Evolutionary conservation across 2,329 filamentous ascomycete genomes (phyloP).

Genomic region (Fusarium oxysporum): DNA sequence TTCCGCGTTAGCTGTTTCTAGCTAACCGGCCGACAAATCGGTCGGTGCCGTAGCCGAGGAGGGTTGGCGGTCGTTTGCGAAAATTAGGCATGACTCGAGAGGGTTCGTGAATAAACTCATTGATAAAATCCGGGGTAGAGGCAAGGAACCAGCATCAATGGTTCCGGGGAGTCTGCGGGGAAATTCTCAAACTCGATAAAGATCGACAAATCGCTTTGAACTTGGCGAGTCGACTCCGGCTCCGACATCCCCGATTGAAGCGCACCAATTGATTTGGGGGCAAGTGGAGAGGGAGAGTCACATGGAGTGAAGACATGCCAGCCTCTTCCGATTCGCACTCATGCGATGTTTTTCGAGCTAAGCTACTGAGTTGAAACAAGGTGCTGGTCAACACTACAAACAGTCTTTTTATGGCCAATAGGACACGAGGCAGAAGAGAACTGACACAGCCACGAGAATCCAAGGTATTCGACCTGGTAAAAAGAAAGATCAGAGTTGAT

Average conservation of each 20-base stretch:
- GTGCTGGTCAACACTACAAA: no score
- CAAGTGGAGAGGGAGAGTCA: not conserved
- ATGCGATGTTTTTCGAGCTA: not conserved
- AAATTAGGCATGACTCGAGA: not conserved
- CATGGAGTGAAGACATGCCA: not conserved
- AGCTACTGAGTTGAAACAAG: no score
- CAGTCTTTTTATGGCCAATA: not conserved
- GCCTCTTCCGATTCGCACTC: not conserved
- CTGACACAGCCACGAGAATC: not conserved
- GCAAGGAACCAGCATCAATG: conserved; percentile 3
- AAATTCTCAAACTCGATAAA: not conserved
- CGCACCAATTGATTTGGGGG: conserved; percentile 3
- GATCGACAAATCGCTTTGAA: not conserved
- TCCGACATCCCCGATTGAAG: conserved; percentile 17
- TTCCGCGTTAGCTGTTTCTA: conserved; percentile 4
- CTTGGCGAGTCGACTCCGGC: not conserved
- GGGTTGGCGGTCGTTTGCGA: not conserved
- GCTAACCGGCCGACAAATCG: not conserved
- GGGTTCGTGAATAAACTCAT: conserved; percentile 12
- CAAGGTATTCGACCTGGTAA: not conserved
- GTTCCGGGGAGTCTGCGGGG: conserved; percentile 11
- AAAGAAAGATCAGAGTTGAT: not conserved
- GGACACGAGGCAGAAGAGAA: no score
- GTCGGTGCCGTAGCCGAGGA: conserved; percentile 7
- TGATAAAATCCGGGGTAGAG: conserved; percentile 20